Evolutionary conservation across 768 basidiomycete species (phyloP), one percentile per base, ranked within the genome.

Genomic region (Lentinula lateritia): DNA sequence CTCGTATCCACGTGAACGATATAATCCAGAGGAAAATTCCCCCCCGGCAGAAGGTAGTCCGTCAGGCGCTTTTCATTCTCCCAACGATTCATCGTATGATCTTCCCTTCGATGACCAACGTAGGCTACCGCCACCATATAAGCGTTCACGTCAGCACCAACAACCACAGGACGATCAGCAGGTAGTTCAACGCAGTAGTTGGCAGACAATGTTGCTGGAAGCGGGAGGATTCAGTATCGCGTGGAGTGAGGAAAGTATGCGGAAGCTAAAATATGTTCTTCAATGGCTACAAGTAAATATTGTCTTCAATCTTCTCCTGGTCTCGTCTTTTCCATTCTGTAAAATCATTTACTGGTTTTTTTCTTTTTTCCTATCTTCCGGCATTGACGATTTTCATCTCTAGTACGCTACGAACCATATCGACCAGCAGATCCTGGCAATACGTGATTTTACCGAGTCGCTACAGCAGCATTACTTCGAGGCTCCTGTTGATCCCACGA

Each of bases 241-340:
- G 7, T 78, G 95, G 36, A 93, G 92, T 71, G 93, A 95, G 64
- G 94, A 95, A 72, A 93, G 88, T 68, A 90, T 96, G 89, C 79
- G 90, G 60, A 79, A 90, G 58, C 73, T 96, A 43, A 86, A 87
- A 70, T 95, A 95, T 69, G 93, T 91, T 73, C 70, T 96, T 34
- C 85, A 92, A 61, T 95, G 93, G 92, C 77, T 96, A 16, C 88
- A 91, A 78, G 92, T 92, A 32, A 23, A 83, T 77, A 48, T 58
- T 18, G 6, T 6, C 35, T 28, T 43, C 39, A 32, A n/a, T 34
- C 64, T 34, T 57, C 52, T 9, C 32, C 38, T 36, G 38, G 1
- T n/a, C 42, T 46, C 28, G 28, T 28, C 28, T 54, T 52, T 57
- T n/a, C 16, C 48, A 2, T 13, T 34, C 45, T 39, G 39, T 9